Evolutionary conservation across 768 basidiomycete genomes (phyloP), one percentile per base, ranked within the genome.

Genomic region (Coprinopsis cinerea): DNA sequence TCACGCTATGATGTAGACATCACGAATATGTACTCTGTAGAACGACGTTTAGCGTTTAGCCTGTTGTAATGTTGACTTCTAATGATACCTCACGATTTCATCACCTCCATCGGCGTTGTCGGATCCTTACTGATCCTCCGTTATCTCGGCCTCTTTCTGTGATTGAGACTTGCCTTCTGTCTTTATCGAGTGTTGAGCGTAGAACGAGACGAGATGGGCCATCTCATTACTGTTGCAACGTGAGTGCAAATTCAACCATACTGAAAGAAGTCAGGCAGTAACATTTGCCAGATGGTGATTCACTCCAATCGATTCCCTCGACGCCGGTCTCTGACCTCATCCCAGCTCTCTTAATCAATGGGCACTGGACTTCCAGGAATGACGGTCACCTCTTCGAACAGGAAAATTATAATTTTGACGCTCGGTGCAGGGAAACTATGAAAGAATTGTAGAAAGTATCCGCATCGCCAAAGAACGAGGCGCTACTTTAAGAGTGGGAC

Each of bases 311-410:
- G n/a, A n/a, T n/a, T n/a, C 18, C 47, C 18, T 48, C 42, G 13
- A 48, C n/a, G 4, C 34, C 39, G 43, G 24, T 40, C 53, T 57
- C 52, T 18, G 39, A 15, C 40, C 41, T 7, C 51, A 26, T 48
- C n/a, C n/a, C 57, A 95, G 92, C 64, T 93, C 92, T 14, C 73
- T 99, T 24, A 95, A 97, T 60, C 95, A 99, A 67, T 97, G 95
- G 92, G 89, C 96, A 5, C 69, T 98, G 32, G 95, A 97, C 64
- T 97, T 97, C 54, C 83, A 94, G 62, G 93, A 87, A 11, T 3
- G 43, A 27, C 23, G 7, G 40, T 35, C 14, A 10, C 39, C 18
- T 25, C 26, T 18, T n/a, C 10, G 22, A 10, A 40, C 51, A 20
- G 37, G 46, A 57, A 14, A 25, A 15, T 34, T 5, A 4, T 7